phyloP scores from a whole-genome alignment of 192 early-diverging fungal genomes.

The Podila epigama region DNA sequence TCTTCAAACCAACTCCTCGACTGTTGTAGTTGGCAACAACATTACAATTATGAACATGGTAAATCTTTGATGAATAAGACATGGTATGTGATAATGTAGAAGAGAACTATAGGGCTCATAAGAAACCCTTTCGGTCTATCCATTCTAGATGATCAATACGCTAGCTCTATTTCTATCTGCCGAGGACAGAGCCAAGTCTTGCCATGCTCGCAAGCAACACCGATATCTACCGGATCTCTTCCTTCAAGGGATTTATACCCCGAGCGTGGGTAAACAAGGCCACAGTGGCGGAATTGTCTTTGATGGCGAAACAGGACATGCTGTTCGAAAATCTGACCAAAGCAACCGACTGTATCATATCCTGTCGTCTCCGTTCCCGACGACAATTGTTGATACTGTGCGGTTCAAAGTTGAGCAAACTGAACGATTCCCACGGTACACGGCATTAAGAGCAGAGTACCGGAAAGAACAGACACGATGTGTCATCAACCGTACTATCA shows the following conservation, averaged over 20 bases:
- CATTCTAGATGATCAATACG: conserved; percentile 58
- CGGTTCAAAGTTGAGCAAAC: conserved; percentile 55
- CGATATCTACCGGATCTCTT: conserved; percentile 58
- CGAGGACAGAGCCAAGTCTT: conserved; percentile 58
- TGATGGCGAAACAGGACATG: conserved; percentile 15
- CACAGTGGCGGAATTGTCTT: conserved; percentile 7
- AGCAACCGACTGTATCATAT: conserved; percentile 46
- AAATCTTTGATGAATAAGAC: background rate
- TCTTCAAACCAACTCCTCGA: conserved; percentile 57
- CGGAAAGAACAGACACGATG: conserved; percentile 23
- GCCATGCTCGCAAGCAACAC: conserved; percentile 60
- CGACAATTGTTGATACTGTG: conserved; percentile 56
- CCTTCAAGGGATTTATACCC: conserved; percentile 56
- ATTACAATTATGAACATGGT: conserved; percentile 65
- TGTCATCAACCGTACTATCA: conserved; percentile 14
- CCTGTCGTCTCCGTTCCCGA: conserved; percentile 55
- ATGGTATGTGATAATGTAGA: background rate
- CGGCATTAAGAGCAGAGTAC: conserved; percentile 35
- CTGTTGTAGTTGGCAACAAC: conserved; percentile 57
- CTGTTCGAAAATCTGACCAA: conserved; percentile 40
- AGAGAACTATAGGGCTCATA: background rate
- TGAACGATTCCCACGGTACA: conserved; percentile 41
- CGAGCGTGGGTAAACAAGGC: conserved; percentile 36
- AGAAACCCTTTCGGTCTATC: background rate
- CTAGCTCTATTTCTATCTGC: conserved; percentile 55